Evolutionary conservation across 208 protist genomes (phyloP), one percentile per base, ranked within the genome.

Genomic region (Perkinsela sp.): DNA sequence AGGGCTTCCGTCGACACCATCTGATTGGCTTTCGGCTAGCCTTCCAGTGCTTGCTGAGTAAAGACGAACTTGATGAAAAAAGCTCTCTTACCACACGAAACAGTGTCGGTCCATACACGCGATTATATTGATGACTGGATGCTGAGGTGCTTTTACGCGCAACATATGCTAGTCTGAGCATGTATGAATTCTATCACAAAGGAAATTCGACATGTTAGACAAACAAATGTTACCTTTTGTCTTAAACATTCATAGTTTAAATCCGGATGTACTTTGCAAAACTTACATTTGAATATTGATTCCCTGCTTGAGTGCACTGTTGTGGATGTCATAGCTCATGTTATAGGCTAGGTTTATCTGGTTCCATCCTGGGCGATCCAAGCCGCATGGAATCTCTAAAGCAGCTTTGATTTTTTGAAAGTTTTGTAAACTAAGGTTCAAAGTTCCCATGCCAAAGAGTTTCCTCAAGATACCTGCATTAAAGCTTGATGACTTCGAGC

Each of bases 341-440:
- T 82, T 85, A 68, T 88, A 78, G 31, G 69, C 15, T 32, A 85
- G 72, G 29, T 76, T 72, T 13, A 88, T 57, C 71, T 90, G 86
- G 74, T 92, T 92, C 1, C 81, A 48, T 1, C 80, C 77, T 15
- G 69, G 72, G 31, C 79, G 70, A 22, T 83, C 78, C n/a, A 83
- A 82, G 31, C 86, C 86, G 73, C 88, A 92, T 0, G 86, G 86
- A 31, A 92, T 70, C 28, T 82, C 80, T 31, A 88, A 72, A 31
- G 78, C 77, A 28, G 79, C 80, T 71, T 85, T 85, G 29, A 87
- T 31, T 48, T 72, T 78, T 32, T 72, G 73, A 67, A 90, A 90
- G 22, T 78, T 80, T 22, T 67, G 66, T 13, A 92, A 71, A 15
- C 80, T 76, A 1, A 82, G 72, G 29, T 71, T 75, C 68, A 92